Base-by-base conservation (phyloP, 1,284 basidiomycete genomes). In the Pterulicium gracile region DNA sequence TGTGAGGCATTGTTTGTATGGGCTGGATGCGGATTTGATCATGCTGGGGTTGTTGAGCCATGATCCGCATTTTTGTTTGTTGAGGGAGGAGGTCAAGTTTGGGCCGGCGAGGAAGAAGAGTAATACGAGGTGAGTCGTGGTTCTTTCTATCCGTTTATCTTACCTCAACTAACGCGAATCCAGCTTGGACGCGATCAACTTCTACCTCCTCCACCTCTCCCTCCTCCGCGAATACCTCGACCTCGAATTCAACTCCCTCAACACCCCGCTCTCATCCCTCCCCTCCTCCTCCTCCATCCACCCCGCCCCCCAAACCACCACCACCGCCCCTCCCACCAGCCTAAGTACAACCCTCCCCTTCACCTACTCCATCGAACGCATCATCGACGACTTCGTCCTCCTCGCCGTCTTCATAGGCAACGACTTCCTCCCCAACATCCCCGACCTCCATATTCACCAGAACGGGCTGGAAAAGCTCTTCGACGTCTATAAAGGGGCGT, bases 11-110 rank as follows among this genome's bases (percentile, higher is more conserved):
- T 98, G 96, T 66, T 70, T 99, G 48, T 98, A 99, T 65, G 96
- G 96, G 40, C 80, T 99, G 27, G 96, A 99, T 61, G 96, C 96
- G 45, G 96, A 99, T 68, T 68, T 99, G 51, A 91, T 99, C 67
- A 99, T 99, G 96, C 75, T 99, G 56, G 93, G 92, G 32, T 70
- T 99, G 35, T 70, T 98, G 56, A 95, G 90, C 61, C 96, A 98
- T 64, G 96, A 99, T 64, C 96, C 96, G 2, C 96, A 99, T 67
- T 98, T 98, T 67, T 97, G 93, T 65, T 71, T 98, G 49, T 70
- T 99, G 55, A 81, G 96, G 52, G 96, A 99, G 65, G 95, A 99
- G 66, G 96, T 99, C 57, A 93, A 94, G 56, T 98, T 98, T 67
- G 95, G 95, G 14, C 87, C 90, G 12, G 71, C 81, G 47, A 68